Evolutionary conservation across 2,329 filamentous ascomycete species (phyloP), one percentile per base, ranked within the genome.

Genomic region (Madurella fahalii): DNA sequence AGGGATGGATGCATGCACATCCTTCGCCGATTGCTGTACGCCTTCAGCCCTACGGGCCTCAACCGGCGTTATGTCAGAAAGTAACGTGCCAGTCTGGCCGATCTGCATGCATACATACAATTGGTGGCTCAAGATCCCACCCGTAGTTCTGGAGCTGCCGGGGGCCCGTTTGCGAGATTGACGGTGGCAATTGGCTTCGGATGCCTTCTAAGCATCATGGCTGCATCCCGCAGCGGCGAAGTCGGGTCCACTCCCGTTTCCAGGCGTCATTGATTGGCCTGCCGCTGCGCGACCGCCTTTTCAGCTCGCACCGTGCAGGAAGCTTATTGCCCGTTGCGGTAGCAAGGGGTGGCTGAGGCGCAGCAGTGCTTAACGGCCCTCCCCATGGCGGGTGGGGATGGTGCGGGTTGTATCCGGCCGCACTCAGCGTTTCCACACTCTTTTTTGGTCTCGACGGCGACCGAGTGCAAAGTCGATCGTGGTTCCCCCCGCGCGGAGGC

Each of bases 21-120:
- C 15, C 40, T 15, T 51, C 53, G 43, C 39, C 42, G 39, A 44
- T 40, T 49, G 41, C 50, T 7, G 16, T 40, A 34, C 8, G 9
- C 20, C 44, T 39, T 60, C 58, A 60, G 58, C 58, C 58, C 58
- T 60, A 60, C 42, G 58, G 37, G 16, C 40, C 44, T 41, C 13
- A 40, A 16, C 30, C 18, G 16, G 53, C 50, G 13, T 39, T 34
- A 44, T 47, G 53, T 51, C 53, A 51, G 56, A 53, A 48, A 40
- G 58, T 49, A 56, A 56, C 58, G 52, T 57, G 54, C 34, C 54
- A 52, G 47, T 46, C 47, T 34, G 31, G 30, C 13, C 37, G 44
- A 15, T 43, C 43, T 8, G 7, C 17, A 40, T 53, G 50, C 54
- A 53, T 17, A 16, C 25, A 13, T n/a, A n/a, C n/a, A 43, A 47